Percentiles rank a stretch among this genome's conserved stretches.
Evolutionary conservation across 1,284 basidiomycete species (phyloP).

Genomic region (Apiotrichum gracile): DNA sequence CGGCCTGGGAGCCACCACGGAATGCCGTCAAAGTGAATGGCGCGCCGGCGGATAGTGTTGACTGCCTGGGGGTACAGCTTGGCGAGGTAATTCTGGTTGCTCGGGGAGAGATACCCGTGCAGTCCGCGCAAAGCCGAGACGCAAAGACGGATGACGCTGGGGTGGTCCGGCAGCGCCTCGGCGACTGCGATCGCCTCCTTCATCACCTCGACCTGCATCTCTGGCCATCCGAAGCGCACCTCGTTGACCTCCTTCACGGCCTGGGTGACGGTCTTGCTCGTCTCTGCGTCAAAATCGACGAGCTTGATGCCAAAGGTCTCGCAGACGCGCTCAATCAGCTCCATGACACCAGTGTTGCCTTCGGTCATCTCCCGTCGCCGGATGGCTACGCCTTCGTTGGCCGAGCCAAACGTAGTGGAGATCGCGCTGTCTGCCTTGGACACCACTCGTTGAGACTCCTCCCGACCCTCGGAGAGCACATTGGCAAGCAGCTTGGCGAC

Average conservation of each 20-base stretch:
- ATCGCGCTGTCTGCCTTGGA: not conserved
- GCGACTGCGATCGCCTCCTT: constrained; percentile 85
- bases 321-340: constrained; percentile 65
- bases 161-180: constrained; percentile 65
- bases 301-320: constrained; percentile 49
- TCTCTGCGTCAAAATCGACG: constrained; percentile 1
- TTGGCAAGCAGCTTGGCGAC: constrained; percentile 71
- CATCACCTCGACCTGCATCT: constrained; percentile 82
- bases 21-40: constrained; percentile 57
- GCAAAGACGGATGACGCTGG: constrained; percentile 27
- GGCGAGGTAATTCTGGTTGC: constrained; percentile 73
- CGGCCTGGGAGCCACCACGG: constrained; percentile 74
- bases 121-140: constrained; percentile 68
- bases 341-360: constrained; percentile 72
- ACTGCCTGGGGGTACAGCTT: constrained; percentile 63
- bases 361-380: constrained; percentile 64
- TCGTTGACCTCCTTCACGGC: constrained; percentile 23
- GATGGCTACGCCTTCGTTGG: constrained; percentile 51
- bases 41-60: constrained; percentile 65
- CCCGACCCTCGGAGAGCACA: constrained; percentile 56
- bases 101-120: constrained; percentile 59
- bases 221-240: constrained; percentile 75
- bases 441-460: constrained; percentile 21
- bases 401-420: not conserved
- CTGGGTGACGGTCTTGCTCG: constrained; percentile 1